These are phyloP conservation scores for Suillus hirtellus DNA, from an alignment of 768 basidiomycete genomes.

Conservation along the genomic window DNA sequence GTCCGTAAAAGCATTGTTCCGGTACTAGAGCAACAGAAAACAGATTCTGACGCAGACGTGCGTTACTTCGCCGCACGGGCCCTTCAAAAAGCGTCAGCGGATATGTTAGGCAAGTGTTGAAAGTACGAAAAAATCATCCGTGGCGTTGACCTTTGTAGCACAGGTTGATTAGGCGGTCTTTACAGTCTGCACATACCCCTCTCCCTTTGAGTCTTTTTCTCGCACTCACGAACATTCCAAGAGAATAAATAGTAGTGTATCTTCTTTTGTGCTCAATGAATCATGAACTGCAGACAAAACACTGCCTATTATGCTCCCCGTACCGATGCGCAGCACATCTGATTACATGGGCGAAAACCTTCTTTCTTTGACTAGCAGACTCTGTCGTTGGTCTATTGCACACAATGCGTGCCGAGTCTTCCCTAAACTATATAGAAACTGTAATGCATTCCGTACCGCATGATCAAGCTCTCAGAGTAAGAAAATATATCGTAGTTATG, in stretches of 20 bases:
- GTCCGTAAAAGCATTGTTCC: constrained; percentile 74
- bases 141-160: constrained; percentile 9
- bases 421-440: neutral
- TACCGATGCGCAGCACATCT: neutral
- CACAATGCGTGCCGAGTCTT: neutral
- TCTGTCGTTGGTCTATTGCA: neutral
- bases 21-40: constrained; percentile 82
- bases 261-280: constrained; percentile 27
- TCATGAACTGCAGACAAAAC: constrained; percentile 14
- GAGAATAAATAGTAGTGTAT: constrained; percentile 36
- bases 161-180: constrained; percentile 24
- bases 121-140: neutral
- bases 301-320: neutral
- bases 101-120: constrained; percentile 38
- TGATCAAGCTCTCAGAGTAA: neutral
- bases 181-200: constrained; percentile 30
- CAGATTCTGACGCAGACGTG: constrained; percentile 93
- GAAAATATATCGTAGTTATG: neutral
- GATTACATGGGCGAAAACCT: neutral
- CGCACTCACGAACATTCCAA: constrained; percentile 20
- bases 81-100: constrained; percentile 53
- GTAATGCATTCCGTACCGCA: neutral
- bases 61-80: constrained; percentile 90
- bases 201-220: constrained; percentile 21
- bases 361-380: neutral